Evolutionary conservation across 768 basidiomycete species (phyloP), one percentile per base, ranked within the genome.

Genomic region (Melanogaster broomeanus): DNA sequence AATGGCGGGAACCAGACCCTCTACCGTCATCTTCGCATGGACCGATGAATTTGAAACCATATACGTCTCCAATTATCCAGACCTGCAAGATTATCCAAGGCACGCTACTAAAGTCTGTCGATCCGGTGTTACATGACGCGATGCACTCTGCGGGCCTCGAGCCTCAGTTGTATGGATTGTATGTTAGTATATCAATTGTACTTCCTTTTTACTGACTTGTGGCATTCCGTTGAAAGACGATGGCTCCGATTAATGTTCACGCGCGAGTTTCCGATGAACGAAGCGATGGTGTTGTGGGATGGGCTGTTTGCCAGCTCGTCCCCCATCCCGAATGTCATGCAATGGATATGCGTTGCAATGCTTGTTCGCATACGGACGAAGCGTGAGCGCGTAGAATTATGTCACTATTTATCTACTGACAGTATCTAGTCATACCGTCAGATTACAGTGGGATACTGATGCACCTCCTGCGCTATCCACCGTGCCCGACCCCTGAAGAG

Each of bases 141-240:
- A 75, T 99, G 73, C 86, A 91, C 58, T 79, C 78, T 31, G 80
- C 84, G 34, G 90, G 90, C 6, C 86, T 98, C 37, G 97, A 99
- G 68, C 94, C 95, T 5, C 97, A 98, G 66, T 89, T 98, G 18
- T 99, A 93, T 72, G 93, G 92, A 50, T 94, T 98, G 89, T 94
- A 70, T 68, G 90, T 73, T 47, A 11, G 28, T 52, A 21, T 49
- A 18, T 54, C 49, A 37, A 11, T 50, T 41, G 41, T 37, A 13
- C 34, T 49, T 57, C 43, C 41, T 45, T 49, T 45, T 12, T 25
- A 22, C 58, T 64, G 40, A 64, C 42, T 13, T 61, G 37, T 18
- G 46, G 18, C 12, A 12, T 12, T 53, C 12, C 7, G 24, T 51
- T 49, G 24, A 56, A n/a, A 95, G 93, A 52, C 94, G 97, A 27